Conservation (phyloP, 164 flowering plant species). For the Chloranthus sessilifolius region DNA sequence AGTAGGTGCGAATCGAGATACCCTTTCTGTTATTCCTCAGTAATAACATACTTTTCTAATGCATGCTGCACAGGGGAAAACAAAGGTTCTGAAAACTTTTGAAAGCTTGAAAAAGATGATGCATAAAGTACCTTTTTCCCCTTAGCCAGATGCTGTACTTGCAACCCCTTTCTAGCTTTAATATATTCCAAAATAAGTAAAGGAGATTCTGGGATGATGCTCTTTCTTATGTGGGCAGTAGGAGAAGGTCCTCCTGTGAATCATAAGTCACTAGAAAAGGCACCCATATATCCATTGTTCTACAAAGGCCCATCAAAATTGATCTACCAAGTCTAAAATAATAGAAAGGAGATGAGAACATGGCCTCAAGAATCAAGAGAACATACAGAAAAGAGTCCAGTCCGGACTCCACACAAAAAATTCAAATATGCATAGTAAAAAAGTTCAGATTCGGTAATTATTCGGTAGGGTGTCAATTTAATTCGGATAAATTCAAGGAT, state of each 20-base stretch:
- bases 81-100: slow-evolving; percentile 42
- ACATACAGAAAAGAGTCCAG: too few species aligned
- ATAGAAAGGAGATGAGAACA: too few species aligned
- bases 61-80: slow-evolving; percentile 10
- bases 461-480: too few species aligned
- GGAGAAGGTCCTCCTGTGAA: slow-evolving; percentile 62
- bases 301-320: slow-evolving; percentile 30
- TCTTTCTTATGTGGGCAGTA: slow-evolving; percentile 31
- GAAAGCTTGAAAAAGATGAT: slow-evolving; percentile 42
- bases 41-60: background rate
- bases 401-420: too few species aligned
- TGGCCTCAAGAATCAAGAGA: too few species aligned
- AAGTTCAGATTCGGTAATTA: too few species aligned
- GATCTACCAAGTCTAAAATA: slow-evolving; percentile 44
- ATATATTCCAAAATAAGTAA: slow-evolving; percentile 59
- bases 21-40: background rate
- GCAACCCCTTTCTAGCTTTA: slow-evolving; percentile 52
- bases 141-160: slow-evolving; percentile 70
- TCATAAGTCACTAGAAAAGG: slow-evolving; percentile 47
- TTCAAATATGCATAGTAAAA: too few species aligned
- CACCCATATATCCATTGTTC: slow-evolving; percentile 50
- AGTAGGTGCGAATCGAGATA: too few species aligned
- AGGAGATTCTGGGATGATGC: slow-evolving; percentile 80
- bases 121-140: slow-evolving; percentile 58
- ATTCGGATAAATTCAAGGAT: too few species aligned